Conservation (phyloP, 2,329 filamentous ascomycete species). For the Aureobasidium sp. region DNA sequence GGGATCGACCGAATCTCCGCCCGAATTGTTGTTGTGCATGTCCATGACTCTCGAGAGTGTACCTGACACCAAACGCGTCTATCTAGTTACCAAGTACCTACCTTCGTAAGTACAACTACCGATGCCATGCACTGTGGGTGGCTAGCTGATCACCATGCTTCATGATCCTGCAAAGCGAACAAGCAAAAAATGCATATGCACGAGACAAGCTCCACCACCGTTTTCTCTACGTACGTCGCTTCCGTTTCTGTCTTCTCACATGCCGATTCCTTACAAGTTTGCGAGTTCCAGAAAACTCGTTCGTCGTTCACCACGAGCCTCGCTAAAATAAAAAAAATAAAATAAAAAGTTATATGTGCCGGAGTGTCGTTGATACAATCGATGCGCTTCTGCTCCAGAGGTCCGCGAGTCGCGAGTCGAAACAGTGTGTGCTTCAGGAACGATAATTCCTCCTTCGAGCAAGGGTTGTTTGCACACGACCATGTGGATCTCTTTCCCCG, state of each 20-base stretch:
- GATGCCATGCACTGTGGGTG: neutral
- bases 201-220: slow-evolving; percentile 10
- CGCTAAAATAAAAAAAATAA: no score
- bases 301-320: neutral
- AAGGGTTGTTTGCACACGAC: slow-evolving; percentile 4
- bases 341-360: neutral
- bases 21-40: neutral
- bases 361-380: neutral
- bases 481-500: slow-evolving; percentile 4
- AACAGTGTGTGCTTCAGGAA: neutral
- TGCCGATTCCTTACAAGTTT: neutral
- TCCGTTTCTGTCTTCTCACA: neutral
- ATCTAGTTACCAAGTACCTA: neutral
- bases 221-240: neutral
- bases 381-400: neutral
- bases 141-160: slow-evolving; percentile 6
- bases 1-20: neutral
- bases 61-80: neutral
- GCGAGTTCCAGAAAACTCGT: neutral
- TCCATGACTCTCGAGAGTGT: neutral
- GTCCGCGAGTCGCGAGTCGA: neutral
- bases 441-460: neutral
- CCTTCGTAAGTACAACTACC: neutral
- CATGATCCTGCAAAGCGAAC: neutral
- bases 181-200: slow-evolving; percentile 6